A percentile compares a stretch with the other conserved stretches of the same genome.
These are phyloP conservation scores for Phascolomyces articulosus DNA, from an alignment of 371 early-diverging fungal species.

Conservation along the genomic window DNA sequence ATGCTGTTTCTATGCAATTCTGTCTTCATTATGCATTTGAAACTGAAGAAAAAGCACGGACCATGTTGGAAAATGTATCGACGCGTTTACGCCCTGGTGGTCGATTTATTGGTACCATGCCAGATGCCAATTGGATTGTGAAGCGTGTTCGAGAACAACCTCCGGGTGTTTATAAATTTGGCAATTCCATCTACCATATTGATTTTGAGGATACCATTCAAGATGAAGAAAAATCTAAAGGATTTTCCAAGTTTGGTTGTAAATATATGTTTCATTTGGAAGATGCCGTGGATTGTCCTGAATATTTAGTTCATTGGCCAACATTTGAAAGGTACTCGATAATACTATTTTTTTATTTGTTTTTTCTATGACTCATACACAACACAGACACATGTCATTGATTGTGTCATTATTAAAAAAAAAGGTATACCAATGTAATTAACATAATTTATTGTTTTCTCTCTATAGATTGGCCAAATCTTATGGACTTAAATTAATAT, in stretches of 20 bases:
- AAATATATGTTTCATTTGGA: slow-evolving; percentile 93
- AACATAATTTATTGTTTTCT: slow-evolving; percentile 12
- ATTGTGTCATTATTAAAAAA: too few relatives aligned
- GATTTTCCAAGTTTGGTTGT: slow-evolving; percentile 76
- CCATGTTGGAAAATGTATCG: slow-evolving; percentile 85
- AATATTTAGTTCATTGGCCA: slow-evolving; percentile 92
- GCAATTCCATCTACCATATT: slow-evolving; percentile 87
- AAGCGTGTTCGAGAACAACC: slow-evolving; percentile 43
- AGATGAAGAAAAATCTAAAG: slow-evolving; percentile 18
- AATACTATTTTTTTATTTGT: too few relatives aligned
- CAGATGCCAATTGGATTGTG: slow-evolving; percentile 91
- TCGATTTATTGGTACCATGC: slow-evolving; percentile 93
- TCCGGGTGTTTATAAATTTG: slow-evolving; percentile 57
- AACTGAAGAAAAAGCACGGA: slow-evolving; percentile 78
- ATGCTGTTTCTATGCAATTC: slow-evolving; percentile 96
- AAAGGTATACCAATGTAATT: too few relatives aligned
- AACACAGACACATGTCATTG: too few relatives aligned
- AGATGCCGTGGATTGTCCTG: slow-evolving; percentile 98
- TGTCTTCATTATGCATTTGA: slow-evolving; percentile 98
- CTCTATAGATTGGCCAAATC: slow-evolving; percentile 82
- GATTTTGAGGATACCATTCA: slow-evolving; percentile 68
- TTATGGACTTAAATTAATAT: slow-evolving; percentile 76
- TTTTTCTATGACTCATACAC: too few relatives aligned
- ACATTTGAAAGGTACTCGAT: slow-evolving; percentile 79
- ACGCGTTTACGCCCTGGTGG: slow-evolving; percentile 83